These are phyloP conservation scores for Mucor saturninus DNA, from an alignment of 371 early-diverging fungal genomes.

Conservation along the genomic window DNA sequence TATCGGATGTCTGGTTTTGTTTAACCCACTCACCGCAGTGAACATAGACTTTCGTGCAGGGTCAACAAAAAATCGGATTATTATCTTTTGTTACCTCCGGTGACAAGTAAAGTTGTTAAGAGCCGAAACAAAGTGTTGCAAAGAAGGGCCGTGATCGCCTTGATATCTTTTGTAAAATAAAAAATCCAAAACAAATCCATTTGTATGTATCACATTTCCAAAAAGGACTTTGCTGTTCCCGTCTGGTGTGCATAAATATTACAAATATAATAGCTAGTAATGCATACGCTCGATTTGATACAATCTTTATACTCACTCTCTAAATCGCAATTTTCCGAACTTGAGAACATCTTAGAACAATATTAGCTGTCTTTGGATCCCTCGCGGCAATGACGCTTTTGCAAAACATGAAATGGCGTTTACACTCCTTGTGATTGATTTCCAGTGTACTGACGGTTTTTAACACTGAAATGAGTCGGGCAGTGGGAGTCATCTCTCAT, in stretches of 20 bases:
- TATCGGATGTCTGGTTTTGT: not conserved
- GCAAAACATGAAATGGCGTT: conserved; percentile 4
- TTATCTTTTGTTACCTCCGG: not conserved
- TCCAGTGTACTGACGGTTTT: not conserved
- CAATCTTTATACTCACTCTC: not conserved
- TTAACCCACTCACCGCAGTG: conserved; percentile 1
- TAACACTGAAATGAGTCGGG: not conserved
- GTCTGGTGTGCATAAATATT: not conserved
- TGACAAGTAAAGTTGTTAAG: conserved; percentile 8
- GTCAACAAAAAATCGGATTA: conserved; percentile 1
- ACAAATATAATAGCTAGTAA: not conserved
- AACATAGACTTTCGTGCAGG: not conserved
- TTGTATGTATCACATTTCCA: not conserved
- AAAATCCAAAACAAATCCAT: conserved; percentile 1
- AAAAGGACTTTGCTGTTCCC: not conserved
- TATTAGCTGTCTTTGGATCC: not conserved
- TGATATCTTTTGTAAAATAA: conserved; percentile 1
- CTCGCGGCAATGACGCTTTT: not conserved
- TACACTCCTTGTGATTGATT: not conserved
- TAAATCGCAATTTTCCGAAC: not conserved
- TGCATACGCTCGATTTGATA: not conserved
- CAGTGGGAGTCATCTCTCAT: conserved; percentile 1
- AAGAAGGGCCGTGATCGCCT: not conserved
- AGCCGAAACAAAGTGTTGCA: not conserved
- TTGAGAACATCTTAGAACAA: conserved; percentile 1